These are phyloP conservation scores for Picea sitchensis DNA, from an alignment of 75 land plant species.

Conservation along the genomic window DNA sequence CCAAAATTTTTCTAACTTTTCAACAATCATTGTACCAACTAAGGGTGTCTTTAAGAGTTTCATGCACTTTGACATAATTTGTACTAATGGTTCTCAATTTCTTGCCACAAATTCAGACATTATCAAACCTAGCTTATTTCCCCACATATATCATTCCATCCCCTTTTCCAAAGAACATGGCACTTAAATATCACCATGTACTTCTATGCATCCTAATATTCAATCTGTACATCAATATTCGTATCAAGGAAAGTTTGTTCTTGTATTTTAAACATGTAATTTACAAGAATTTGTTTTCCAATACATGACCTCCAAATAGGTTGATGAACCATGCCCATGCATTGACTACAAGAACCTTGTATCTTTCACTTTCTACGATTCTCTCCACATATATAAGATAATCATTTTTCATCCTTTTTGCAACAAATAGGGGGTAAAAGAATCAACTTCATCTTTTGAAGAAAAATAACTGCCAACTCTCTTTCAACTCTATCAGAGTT, in stretches of 20 bases:
- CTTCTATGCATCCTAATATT: conserved; percentile 7
- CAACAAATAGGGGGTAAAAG: conserved; percentile 1
- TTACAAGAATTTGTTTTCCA: conserved; percentile 4
- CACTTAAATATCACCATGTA: conserved; percentile 3
- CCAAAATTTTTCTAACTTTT: neutral
- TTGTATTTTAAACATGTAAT: neutral
- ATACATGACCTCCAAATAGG: conserved; percentile 1
- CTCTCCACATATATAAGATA: neutral
- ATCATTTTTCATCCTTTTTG: conserved; percentile 2
- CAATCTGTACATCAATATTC: neutral
- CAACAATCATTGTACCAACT: neutral
- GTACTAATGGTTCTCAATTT: neutral
- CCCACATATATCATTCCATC: no score
- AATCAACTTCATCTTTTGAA: neutral
- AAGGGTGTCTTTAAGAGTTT: conserved; percentile 5
- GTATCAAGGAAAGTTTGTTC: conserved; percentile 5
- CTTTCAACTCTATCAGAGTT: neutral
- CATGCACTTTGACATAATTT: conserved; percentile 5
- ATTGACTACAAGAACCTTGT: neutral
- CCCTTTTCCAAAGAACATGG: neutral
- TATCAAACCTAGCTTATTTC: no score
- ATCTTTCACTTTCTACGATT: neutral
- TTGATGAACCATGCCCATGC: neutral
- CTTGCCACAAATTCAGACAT: neutral
- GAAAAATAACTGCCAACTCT: neutral